Base-by-base conservation (phyloP, 1,139 yeast species). In the Zygosaccharomyces sapae region DNA sequence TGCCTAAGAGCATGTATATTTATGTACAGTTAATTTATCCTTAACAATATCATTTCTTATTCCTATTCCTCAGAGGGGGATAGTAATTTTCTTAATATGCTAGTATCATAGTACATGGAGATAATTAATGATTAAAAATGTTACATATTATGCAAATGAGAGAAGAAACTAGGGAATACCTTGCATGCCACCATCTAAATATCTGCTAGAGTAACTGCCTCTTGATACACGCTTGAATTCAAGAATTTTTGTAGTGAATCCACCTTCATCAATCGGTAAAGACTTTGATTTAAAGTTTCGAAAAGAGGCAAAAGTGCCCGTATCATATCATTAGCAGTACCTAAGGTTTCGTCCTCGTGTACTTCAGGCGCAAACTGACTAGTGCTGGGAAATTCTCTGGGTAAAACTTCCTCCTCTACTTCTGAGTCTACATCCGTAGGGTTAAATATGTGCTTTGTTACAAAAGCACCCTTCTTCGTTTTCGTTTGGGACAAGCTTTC, bases 191-290 rank as follows among this genome's bases (percentile, higher is more conserved):
- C 25, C 9, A 31, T 18, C 34, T 36, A 40, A 33, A 35, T 27
- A 33, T 20, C 20, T 41, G 44, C 48, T 48, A 36, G 41, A 30
- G 47, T 31, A 22, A 43, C 44, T 8, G 63, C 63, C 30, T 69
- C 69, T 34, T 55, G 59, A 46, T 68, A 70, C 4, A 68, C 57
- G 4, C 66, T 67, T 0, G 80, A 75, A 12, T 65, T 68, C 33
- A 83, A 55, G 56, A 86, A 86, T 63, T 85, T 85, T 1, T 86
- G 86, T 43, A 83, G 71, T 9, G 94, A 84, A 65, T 86, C 95
- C 33, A 67, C 73, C 56, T 82, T 85, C 86, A 87, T 81, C 64
- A 86, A 67, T 38, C 71, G 69, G 55, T 75, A 76, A 41, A 84
- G 74, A 42, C 76, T 75, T n/a, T 55, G 47, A 8, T 70, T 69